phyloP scores from a whole-genome alignment of 768 basidiomycete species.

The Lepiota brunneoincarnata region DNA sequence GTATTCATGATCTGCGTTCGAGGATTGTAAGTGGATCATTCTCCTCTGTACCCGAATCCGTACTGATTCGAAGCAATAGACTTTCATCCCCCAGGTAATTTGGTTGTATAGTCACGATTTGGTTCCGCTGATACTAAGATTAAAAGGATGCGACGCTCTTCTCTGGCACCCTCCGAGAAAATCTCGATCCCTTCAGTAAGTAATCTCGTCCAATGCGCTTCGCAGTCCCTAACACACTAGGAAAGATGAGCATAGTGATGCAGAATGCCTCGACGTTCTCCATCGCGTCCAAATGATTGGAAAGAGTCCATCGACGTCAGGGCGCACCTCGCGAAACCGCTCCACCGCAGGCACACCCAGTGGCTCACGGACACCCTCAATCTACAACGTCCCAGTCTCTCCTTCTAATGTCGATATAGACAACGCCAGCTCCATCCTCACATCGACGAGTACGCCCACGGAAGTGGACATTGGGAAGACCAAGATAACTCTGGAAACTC shows the following conservation, averaged over 20 bases:
- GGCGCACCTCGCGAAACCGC: conserved; percentile 44
- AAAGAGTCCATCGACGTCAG: conserved; percentile 45
- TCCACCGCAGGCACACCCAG: conserved; percentile 47
- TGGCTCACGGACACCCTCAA: conserved; percentile 40
- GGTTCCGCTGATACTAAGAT: neutral
- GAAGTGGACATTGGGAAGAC: conserved; percentile 52
- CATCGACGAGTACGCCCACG: conserved; percentile 42
- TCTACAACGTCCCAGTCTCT: conserved; percentile 22
- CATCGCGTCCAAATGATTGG: conserved; percentile 77
- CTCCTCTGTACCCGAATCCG: neutral
- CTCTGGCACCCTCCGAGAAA: conserved; percentile 75
- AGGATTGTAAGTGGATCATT: conserved; percentile 48
- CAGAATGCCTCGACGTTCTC: conserved; percentile 78
- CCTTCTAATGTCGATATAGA: conserved; percentile 18
- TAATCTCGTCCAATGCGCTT: neutral
- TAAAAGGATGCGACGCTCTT: conserved; percentile 68
- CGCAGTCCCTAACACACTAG: neutral
- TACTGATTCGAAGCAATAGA: conserved; percentile 36
- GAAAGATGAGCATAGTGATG: conserved; percentile 72
- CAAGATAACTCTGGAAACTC: conserved; percentile 65
- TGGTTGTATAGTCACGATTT: neutral
- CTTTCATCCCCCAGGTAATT: conserved; percentile 68
- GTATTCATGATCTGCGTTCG: conserved; percentile 79
- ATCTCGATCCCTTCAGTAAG: conserved; percentile 70
- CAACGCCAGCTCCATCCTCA: conserved; percentile 26